Evolutionary conservation across 345 rosid species (phyloP).

Genomic region (Carallia pectinifolia): DNA sequence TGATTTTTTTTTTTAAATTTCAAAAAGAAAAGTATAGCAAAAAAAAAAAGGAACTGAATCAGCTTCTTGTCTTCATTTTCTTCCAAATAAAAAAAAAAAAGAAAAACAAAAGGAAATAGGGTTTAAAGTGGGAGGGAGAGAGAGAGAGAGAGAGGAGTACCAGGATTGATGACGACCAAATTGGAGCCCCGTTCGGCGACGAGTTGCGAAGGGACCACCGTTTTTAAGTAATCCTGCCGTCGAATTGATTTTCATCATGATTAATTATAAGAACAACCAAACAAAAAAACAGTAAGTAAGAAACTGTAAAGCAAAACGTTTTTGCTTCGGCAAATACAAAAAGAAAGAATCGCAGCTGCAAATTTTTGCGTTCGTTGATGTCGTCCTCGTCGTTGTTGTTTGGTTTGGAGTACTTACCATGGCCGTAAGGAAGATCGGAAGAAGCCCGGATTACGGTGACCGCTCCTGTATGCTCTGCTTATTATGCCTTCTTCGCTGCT

Average conservation of each 20-base stretch:
- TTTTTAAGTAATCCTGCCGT: conserved; percentile 87
- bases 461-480: background rate
- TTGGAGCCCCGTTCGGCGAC: conserved; percentile 82
- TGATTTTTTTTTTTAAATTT: conserved; percentile 3
- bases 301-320: no score
- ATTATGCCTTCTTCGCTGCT: background rate
- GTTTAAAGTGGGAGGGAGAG: background rate
- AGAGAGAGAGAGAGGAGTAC: conserved; percentile 17
- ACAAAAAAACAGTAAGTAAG: background rate
- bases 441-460: background rate
- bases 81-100: background rate
- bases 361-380: no score
- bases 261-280: background rate
- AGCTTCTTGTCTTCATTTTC: no score
- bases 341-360: no score
- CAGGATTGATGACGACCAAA: conserved; percentile 83
- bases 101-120: background rate
- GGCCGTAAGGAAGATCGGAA: background rate
- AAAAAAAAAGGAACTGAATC: background rate
- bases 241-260: background rate
- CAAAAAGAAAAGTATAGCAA: background rate
- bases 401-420: conserved; percentile 3
- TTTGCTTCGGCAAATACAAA: no score
- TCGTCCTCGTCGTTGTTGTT: no score
- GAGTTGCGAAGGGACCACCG: conserved; percentile 87